These are phyloP conservation scores for Albizia julibrissin DNA, from an alignment of 306 rosid genomes.

Conservation along the genomic window DNA sequence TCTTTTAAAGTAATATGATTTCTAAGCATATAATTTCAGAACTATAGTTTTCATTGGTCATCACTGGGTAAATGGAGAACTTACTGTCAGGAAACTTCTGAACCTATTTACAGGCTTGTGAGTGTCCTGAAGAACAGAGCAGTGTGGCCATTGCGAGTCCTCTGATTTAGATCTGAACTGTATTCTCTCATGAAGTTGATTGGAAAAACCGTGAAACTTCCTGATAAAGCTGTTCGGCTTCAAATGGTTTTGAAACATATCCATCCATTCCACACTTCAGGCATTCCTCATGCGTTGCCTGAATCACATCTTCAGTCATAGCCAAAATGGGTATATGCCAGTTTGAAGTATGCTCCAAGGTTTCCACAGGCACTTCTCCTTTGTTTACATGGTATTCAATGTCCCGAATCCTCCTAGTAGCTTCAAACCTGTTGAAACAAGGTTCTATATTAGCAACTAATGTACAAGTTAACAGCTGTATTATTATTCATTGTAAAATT, in stretches of 20 bases:
- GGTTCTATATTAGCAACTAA: conserved; percentile 10
- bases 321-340: conserved; percentile 86
- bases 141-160: conserved; percentile 33
- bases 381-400: conserved; percentile 46
- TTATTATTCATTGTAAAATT: neutral
- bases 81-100: conserved; percentile 54
- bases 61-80: conserved; percentile 34
- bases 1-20: no score
- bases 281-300: conserved; percentile 89
- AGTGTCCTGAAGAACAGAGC: conserved; percentile 36
- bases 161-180: conserved; percentile 35
- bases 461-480: neutral
- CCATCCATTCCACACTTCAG: conserved; percentile 86
- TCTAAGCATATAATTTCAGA: no score
- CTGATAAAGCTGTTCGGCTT: conserved; percentile 88
- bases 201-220: conserved; percentile 79
- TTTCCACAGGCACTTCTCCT: conserved; percentile 49
- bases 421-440: conserved; percentile 65
- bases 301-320: conserved; percentile 96
- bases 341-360: conserved; percentile 34
- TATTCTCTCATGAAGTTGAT: conserved; percentile 41
- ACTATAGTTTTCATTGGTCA: conserved; percentile 12
- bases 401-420: conserved; percentile 70
- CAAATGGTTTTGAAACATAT: conserved; percentile 94
- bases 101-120: conserved; percentile 40